A percentile compares a stretch with the other conserved stretches of the same genome.
These are phyloP conservation scores for Phialophora chinensis DNA, from an alignment of 2,329 filamentous ascomycete species.

Conservation along the genomic window DNA sequence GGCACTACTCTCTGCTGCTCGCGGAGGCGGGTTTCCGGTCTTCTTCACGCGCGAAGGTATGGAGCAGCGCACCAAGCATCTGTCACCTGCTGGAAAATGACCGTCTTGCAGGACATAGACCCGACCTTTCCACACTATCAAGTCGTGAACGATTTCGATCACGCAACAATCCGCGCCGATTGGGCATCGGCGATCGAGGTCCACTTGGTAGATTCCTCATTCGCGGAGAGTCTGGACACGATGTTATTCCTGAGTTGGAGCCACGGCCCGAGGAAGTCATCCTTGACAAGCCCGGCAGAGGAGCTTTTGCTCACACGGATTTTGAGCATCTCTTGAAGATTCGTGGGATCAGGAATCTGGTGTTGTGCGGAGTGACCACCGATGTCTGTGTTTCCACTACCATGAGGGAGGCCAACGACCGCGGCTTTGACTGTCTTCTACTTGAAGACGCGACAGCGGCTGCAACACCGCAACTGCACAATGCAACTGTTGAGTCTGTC, in stretches of 20 bases:
- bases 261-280: slow-evolving; percentile 56
- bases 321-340: slow-evolving; percentile 59
- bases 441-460: slow-evolving; percentile 58
- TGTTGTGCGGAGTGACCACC: slow-evolving; percentile 61
- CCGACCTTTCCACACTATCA: slow-evolving; percentile 63
- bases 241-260: slow-evolving; percentile 61
- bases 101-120: slow-evolving; percentile 50
- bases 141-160: slow-evolving; percentile 61
- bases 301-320: slow-evolving; percentile 61
- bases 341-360: slow-evolving; percentile 59
- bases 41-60: slow-evolving; percentile 56
- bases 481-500: slow-evolving; percentile 51
- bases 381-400: slow-evolving; percentile 63
- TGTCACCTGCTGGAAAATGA: background rate
- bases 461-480: slow-evolving; percentile 49
- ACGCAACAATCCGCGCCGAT: slow-evolving; percentile 56
- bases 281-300: slow-evolving; percentile 62
- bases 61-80: background rate
- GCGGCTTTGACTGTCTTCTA: slow-evolving; percentile 60
- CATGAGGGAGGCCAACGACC: slow-evolving; percentile 62
- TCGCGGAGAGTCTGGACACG: slow-evolving; percentile 64
- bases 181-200: slow-evolving; percentile 60
- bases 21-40: slow-evolving; percentile 48
- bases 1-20: slow-evolving; percentile 48
- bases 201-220: slow-evolving; percentile 65